These are phyloP conservation scores for Anthracocystis walkeri DNA, from an alignment of 1,284 basidiomycete species.

Conservation along the genomic window DNA sequence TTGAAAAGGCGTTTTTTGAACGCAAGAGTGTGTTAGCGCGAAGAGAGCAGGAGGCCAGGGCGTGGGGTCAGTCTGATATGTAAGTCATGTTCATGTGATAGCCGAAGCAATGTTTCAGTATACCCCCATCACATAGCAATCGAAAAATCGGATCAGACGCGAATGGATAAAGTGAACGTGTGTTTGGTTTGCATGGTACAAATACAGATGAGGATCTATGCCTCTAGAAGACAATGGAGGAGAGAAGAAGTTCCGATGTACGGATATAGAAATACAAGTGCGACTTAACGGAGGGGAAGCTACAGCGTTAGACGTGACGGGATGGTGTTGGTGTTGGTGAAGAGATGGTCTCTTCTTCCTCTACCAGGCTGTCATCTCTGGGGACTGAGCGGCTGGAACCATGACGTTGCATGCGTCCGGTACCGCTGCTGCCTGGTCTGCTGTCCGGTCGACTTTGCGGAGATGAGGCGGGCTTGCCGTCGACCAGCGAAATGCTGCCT, in stretches of 20 bases:
- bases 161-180: background rate
- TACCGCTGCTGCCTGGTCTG: conserved; percentile 42
- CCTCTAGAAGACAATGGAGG: conserved; percentile 5
- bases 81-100: background rate
- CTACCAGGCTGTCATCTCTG: conserved; percentile 26
- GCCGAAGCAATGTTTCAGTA: background rate
- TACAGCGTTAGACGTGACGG: conserved; percentile 5
- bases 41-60: conserved; percentile 38
- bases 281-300: background rate
- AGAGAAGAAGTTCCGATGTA: background rate
- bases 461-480: conserved; percentile 1
- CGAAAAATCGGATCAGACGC: background rate
- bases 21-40: conserved; percentile 30
- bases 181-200: conserved; percentile 16
- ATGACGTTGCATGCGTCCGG: conserved; percentile 33
- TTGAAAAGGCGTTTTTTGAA: conserved; percentile 80
- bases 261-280: conserved; percentile 22
- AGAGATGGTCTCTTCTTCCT: conserved; percentile 27
- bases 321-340: conserved; percentile 10
- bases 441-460: conserved; percentile 18
- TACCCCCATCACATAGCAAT: conserved; percentile 7
- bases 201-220: conserved; percentile 25
- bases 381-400: conserved; percentile 43
- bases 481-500: conserved; percentile 8
- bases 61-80: conserved; percentile 56